Percentiles rank a stretch among this genome's conserved stretches.
Evolutionary conservation across 345 rosid species (phyloP).

Genomic region (Cochlearia excelsa): DNA sequence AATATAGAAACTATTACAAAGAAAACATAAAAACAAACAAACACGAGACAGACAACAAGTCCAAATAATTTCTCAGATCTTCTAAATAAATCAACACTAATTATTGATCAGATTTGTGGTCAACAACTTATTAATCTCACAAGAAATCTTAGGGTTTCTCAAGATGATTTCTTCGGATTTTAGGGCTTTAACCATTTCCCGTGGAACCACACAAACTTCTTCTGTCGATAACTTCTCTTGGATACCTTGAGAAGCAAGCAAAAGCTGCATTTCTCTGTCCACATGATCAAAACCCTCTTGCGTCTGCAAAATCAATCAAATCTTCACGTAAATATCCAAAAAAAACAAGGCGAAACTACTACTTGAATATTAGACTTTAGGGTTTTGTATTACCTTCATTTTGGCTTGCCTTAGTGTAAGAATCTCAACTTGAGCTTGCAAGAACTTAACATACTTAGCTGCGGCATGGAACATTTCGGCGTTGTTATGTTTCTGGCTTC

Average conservation of each 20-base stretch:
- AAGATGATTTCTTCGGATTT: slow-evolving; percentile 28
- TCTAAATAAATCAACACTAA: too few relatives aligned
- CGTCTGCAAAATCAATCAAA: slow-evolving; percentile 4
- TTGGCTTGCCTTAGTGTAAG: slow-evolving; percentile 42
- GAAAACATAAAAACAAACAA: too few relatives aligned
- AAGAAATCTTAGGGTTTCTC: slow-evolving; percentile 26
- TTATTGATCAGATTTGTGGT: neutral
- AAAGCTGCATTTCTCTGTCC: slow-evolving; percentile 25
- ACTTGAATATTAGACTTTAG: neutral
- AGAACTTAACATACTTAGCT: slow-evolving; percentile 64
- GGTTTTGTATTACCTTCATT: slow-evolving; percentile 10
- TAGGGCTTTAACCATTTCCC: slow-evolving; percentile 34
- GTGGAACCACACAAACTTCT: slow-evolving; percentile 52
- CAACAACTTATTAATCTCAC: slow-evolving; percentile 28
- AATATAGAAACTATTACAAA: too few relatives aligned
- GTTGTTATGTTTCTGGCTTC: slow-evolving; percentile 79
- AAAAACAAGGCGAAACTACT: neutral
- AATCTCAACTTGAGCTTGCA: slow-evolving; percentile 66
- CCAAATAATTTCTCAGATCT: too few relatives aligned
- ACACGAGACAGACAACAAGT: too few relatives aligned
- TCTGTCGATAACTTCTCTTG: slow-evolving; percentile 46
- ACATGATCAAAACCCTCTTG: slow-evolving; percentile 4
- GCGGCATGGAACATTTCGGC: slow-evolving; percentile 92
- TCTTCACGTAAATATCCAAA: neutral
- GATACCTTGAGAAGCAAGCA: slow-evolving; percentile 43